Base-by-base conservation (phyloP, 73 alveolate genomes). In the Stentor roeselii region DNA sequence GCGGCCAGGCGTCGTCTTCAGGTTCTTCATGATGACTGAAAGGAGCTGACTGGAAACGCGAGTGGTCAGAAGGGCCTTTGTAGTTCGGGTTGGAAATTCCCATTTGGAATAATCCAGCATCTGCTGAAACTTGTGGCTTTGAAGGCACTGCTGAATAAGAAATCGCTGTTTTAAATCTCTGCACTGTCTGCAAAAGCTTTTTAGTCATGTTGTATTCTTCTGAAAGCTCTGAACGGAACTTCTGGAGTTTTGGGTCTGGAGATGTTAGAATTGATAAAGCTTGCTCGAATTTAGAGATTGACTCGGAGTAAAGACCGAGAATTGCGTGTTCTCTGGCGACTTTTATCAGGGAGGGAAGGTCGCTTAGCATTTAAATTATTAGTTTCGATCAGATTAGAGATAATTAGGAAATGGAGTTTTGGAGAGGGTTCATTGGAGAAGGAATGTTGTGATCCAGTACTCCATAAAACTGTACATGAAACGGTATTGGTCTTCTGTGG, bases 401-500 rank as follows among this genome's bases (percentile, higher is more conserved):
- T n/a, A n/a, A n/a, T n/a, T n/a, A n/a, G n/a, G n/a, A n/a, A n/a
- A n/a, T n/a, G n/a, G n/a, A n/a, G n/a, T n/a, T n/a, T n/a, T n/a
- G n/a, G n/a, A n/a, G n/a, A n/a, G n/a, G n/a, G n/a, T n/a, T n/a
- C n/a, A n/a, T n/a, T n/a, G n/a, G n/a, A n/a, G n/a, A n/a, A n/a
- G n/a, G n/a, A n/a, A n/a, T n/a, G n/a, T n/a, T n/a, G 61, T 34
- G 41, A 67, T 67, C 80, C 80, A 67, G 34, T 87, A 60, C 41
- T 92, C 86, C 42, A 94, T 86, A 75, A 86, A 94, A 42, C 92
- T 89, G 86, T 95, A 95, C 32, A 97, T 89, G 82, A 95, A 97
- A 35, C 59, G 84, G 86, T 97, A 97, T 87, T 97, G 95, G 32
- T 67, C 89, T 60, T 86, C 87, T 42, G 90, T 92, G 58, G 95